Base-by-base conservation (phyloP, 2,329 filamentous ascomycete genomes). In the Sphaerostilbella broomeana region DNA sequence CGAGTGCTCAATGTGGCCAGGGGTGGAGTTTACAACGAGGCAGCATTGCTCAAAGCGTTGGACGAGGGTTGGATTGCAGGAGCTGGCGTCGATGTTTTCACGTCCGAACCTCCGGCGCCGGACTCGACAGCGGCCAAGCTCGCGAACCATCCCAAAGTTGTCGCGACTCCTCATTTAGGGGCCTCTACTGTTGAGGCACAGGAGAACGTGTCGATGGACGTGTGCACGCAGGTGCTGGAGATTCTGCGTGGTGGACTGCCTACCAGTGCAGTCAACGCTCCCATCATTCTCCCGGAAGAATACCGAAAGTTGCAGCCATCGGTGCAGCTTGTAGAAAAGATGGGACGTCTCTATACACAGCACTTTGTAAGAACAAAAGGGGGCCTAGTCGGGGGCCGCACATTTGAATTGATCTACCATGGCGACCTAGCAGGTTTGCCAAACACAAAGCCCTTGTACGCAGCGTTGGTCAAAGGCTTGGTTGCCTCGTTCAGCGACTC, bases 171-270 rank as follows among this genome's bases (percentile, higher is more conserved):
- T 1, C 86, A 92, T 57, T 69, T 92, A 0, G 85, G 85, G 6
- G 86, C 86, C 0, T 86, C 80, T 0, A 92, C 86, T 0, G 73
- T 84, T 22, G 86, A 92, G 68, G 86, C 86, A 0, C 85, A 92
- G 58, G 84, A 90, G 54, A 89, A 88, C 45, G 85, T 89, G 4
- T 85, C 81, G 2, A 75, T 89, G 46, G 86, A 90, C 51, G 86
- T 90, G 7, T 90, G 85, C 59, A 80, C 81, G 22, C 85, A 92
- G 61, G 83, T 89, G 10, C 70, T 84, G 0, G 74, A 81, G 42
- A 86, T 90, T 28, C 67, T 92, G 3, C 68, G 70, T 0, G 85
- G 85, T 3, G 81, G 82, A 1, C 68, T 89, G 2, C 85, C 86
- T 0, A 84, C 83, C 1, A 78, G 74, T 15, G 84, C 85, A 5